A percentile compares a stretch with the other conserved stretches of the same genome.
These are phyloP conservation scores for Trichoderma sp. DNA, from an alignment of 2,329 filamentous ascomycete species.

Conservation along the genomic window DNA sequence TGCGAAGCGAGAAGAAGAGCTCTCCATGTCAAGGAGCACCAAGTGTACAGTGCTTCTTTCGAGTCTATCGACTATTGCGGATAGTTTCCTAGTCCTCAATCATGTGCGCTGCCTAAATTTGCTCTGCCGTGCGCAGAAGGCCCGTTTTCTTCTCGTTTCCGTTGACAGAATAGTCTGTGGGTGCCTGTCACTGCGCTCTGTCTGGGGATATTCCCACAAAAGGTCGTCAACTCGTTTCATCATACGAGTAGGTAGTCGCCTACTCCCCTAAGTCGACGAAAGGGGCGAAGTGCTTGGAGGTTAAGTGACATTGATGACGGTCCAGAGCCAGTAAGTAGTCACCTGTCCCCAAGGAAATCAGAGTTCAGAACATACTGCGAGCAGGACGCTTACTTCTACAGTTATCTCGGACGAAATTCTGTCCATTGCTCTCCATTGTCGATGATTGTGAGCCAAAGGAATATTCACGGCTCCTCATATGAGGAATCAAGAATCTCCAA, in stretches of 20 bases:
- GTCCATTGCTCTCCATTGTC: neutral
- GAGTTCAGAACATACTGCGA: neutral
- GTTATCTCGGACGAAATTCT: neutral
- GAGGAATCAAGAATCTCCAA: neutral
- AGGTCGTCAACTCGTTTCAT: neutral
- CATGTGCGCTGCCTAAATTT: neutral
- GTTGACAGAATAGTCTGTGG: neutral
- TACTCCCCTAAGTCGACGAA: neutral
- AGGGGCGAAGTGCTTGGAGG: neutral
- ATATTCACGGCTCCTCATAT: too few species aligned
- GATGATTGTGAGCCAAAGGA: neutral
- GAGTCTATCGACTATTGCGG: neutral
- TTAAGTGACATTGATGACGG: neutral
- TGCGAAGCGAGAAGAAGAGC: constrained; percentile 13
- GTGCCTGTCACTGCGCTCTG: neutral
- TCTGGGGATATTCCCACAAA: neutral
- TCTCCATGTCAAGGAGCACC: neutral
- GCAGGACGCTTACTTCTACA: neutral
- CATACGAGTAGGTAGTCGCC: neutral
- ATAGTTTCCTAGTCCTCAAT: neutral
- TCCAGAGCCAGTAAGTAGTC: neutral
- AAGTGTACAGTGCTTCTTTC: neutral
- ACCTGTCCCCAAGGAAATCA: neutral
- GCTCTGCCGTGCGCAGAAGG: neutral
- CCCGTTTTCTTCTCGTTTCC: neutral